Percentiles rank a stretch among this genome's conserved stretches.
These are phyloP conservation scores for Porphyrellus cyaneotinctus DNA, from an alignment of 768 basidiomycete species.

Conservation along the genomic window DNA sequence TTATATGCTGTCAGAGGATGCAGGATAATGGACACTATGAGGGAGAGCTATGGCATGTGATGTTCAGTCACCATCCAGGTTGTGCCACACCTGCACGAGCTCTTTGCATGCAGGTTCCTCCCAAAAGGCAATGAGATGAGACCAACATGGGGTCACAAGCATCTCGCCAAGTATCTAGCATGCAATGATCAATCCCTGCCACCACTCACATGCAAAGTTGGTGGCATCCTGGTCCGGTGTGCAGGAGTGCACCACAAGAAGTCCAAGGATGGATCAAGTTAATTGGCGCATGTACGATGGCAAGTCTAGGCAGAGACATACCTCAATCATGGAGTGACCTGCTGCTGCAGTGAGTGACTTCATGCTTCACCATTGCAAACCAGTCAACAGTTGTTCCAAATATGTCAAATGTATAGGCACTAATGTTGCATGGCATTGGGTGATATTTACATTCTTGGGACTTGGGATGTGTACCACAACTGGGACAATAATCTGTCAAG, in stretches of 20 bases:
- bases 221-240: slow-evolving; percentile 17
- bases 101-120: slow-evolving; percentile 40
- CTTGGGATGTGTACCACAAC: too few species aligned
- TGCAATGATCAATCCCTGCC: slow-evolving; percentile 38
- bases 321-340: slow-evolving; percentile 12
- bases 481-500: too few species aligned
- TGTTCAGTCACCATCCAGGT: slow-evolving; percentile 42
- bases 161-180: slow-evolving; percentile 54
- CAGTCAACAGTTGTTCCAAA: slow-evolving; percentile 52
- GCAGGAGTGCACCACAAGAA: background rate
- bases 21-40: background rate
- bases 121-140: slow-evolving; percentile 44
- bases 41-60: background rate
- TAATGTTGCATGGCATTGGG: slow-evolving; percentile 23
- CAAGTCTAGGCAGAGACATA: slow-evolving; percentile 1
- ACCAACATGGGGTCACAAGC: slow-evolving; percentile 48
- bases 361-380: slow-evolving; percentile 22
- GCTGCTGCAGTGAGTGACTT: slow-evolving; percentile 13
- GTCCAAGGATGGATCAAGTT: background rate
- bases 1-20: slow-evolving; percentile 46
- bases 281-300: background rate
- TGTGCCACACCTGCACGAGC: slow-evolving; percentile 56
- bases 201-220: slow-evolving; percentile 55
- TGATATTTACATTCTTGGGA: background rate
- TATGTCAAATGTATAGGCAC: slow-evolving; percentile 46